Base-by-base conservation (phyloP, 2,329 filamentous ascomycete genomes). In the Pseudogymnoascus sp. region DNA sequence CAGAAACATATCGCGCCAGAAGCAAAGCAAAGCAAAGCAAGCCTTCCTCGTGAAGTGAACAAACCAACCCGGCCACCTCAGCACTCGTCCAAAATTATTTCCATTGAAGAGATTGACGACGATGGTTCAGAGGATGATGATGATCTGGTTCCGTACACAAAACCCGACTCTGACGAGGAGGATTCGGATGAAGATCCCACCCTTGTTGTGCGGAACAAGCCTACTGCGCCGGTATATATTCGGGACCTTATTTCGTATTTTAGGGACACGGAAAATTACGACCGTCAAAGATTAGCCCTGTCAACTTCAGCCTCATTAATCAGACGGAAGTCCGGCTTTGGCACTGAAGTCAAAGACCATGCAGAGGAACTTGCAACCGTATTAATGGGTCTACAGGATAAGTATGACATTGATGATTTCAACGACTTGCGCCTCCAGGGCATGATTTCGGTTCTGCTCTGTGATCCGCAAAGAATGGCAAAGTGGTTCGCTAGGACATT, bases 111-210 rank as follows among this genome's bases (percentile, higher is more conserved):
- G 70, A 73, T 92, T 8, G 79, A 81, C 23, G 82, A 84, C 0
- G 81, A 83, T 1, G 77, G 80, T 6, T 78, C 81, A 34, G 78
- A 81, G 21, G 69, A 69, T n/a, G 66, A 73, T 39, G 69, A 72
- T 61, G 77, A 78, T 11, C 78, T 97, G 1, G 79, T 85, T 2
- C 84, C 90, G 0, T 96, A 97, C 69, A 83, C 84, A 12, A 97
- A 96, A 73, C 91, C 91, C 0, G 90, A 91, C 70, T 92, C 90
- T 1, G 95, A 99, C 68, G 83, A 86, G 0, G 91, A 96, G 72
- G 95, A 99, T 72, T 93, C 91, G 0, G 92, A 97, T 64, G 93
- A 97, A 39, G 96, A 99, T 69, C 88, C 95, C 4, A 96, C 92
- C 0, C 79, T 96, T 16, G 83, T 97, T 59, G 87, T 89, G 64